phyloP scores from a whole-genome alignment of 306 rosid genomes.

The Malus domestica region DNA sequence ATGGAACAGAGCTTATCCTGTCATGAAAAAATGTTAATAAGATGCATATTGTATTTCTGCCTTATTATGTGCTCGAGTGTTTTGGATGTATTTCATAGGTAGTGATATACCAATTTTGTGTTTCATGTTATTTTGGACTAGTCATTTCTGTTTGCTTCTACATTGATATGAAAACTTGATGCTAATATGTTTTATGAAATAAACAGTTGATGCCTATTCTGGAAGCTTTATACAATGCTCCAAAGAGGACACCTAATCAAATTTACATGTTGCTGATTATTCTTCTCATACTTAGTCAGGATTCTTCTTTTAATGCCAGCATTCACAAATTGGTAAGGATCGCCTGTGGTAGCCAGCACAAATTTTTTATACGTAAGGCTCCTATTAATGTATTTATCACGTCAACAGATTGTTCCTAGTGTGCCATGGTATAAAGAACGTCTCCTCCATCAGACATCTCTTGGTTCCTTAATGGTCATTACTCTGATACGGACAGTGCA shows the following conservation, averaged over 20 bases:
- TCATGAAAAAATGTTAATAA: not conserved
- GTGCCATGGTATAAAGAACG: conserved; percentile 99
- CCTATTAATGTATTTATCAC: conserved; percentile 23
- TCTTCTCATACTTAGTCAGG: conserved; percentile 96
- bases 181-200: conserved; percentile 30
- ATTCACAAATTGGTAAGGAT: conserved; percentile 83
- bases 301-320: conserved; percentile 94
- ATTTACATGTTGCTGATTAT: conserved; percentile 93
- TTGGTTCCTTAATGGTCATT: conserved; percentile 90
- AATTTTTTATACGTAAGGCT: conserved; percentile 4
- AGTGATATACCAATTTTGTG: not conserved
- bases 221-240: conserved; percentile 90
- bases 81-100: not conserved
- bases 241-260: conserved; percentile 80
- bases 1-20: conserved; percentile 30
- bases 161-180: not conserved
- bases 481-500: conserved; percentile 96
- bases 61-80: not conserved
- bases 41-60: not conserved
- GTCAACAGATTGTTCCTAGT: conserved; percentile 64
- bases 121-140: not conserved
- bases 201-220: conserved; percentile 89
- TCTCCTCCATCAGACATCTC: conserved; percentile 91
- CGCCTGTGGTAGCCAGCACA: not conserved
- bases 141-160: not conserved